These are phyloP conservation scores for Chrysosporium queenslandicum DNA, from an alignment of 2,329 filamentous ascomycete genomes.

Conservation along the genomic window DNA sequence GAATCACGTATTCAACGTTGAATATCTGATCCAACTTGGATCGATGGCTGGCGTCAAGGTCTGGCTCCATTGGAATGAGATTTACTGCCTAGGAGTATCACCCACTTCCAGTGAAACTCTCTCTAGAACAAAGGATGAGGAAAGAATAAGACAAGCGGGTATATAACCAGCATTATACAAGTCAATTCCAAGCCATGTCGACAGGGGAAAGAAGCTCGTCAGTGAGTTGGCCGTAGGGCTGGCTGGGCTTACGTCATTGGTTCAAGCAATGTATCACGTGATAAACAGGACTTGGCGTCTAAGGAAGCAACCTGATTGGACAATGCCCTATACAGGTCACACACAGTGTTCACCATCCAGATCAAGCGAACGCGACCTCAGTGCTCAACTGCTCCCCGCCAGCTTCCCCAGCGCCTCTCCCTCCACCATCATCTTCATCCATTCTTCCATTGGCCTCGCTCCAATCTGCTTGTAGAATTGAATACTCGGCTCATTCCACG, in stretches of 20 bases:
- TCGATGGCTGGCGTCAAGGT: background rate
- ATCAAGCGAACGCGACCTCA: no score
- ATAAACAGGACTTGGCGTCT: no score
- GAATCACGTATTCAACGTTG: constrained; percentile 80
- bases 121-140: background rate
- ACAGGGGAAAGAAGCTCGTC: background rate
- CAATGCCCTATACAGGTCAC: no score
- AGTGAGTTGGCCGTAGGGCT: background rate
- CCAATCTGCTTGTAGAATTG: constrained; percentile 59
- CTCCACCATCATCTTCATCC: constrained; percentile 43
- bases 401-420: constrained; percentile 36
- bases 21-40: constrained; percentile 42
- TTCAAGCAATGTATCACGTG: no score
- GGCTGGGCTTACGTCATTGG: constrained; percentile 3
- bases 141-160: background rate
- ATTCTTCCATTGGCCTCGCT: constrained; percentile 39
- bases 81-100: no score
- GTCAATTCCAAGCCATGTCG: no score
- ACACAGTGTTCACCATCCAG: no score
- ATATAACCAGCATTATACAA: background rate
- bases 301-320: no score
- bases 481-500: constrained; percentile 87
- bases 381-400: constrained; percentile 21
- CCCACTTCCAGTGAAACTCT: background rate
- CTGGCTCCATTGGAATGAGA: constrained; percentile 6